phyloP scores from a whole-genome alignment of 805 yeast species.

The Candida corydali region DNA sequence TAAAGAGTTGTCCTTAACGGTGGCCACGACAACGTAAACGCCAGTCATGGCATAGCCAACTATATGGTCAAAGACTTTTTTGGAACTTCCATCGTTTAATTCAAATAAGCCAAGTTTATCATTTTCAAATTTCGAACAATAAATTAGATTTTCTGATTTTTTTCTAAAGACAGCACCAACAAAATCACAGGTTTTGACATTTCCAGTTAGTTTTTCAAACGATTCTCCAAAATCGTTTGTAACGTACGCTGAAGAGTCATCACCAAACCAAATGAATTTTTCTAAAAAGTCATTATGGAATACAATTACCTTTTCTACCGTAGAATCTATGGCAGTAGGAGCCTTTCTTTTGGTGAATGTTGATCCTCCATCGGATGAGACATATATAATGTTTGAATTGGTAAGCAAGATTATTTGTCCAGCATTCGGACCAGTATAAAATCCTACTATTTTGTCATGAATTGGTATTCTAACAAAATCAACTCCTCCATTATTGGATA shows the following conservation, averaged over 20 bases:
- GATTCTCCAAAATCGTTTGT: slow-evolving; percentile 66
- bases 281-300: slow-evolving; percentile 58
- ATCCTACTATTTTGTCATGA: slow-evolving; percentile 29
- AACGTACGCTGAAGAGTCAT: slow-evolving; percentile 57
- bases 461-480: slow-evolving; percentile 31
- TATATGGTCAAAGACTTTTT: slow-evolving; percentile 48
- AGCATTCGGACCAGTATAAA: slow-evolving; percentile 50
- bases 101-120: slow-evolving; percentile 33
- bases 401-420: slow-evolving; percentile 57
- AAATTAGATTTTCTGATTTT: slow-evolving; percentile 48
- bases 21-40: slow-evolving; percentile 64
- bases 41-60: slow-evolving; percentile 74
- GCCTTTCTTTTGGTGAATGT: slow-evolving; percentile 44
- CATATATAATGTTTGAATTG: slow-evolving; percentile 43
- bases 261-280: slow-evolving; percentile 68
- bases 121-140: slow-evolving; percentile 49
- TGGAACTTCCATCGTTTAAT: slow-evolving; percentile 47
- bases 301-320: slow-evolving; percentile 39
- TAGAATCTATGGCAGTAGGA: slow-evolving; percentile 46
- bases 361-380: slow-evolving; percentile 66
- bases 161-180: slow-evolving; percentile 51
- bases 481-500: slow-evolving; percentile 55
- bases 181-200: slow-evolving; percentile 62
- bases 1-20: slow-evolving; percentile 42
- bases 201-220: slow-evolving; percentile 51